Evolutionary conservation across 108 stramenopile species (phyloP), one percentile per base, ranked within the genome.

Genomic region (Cyclostephanos invisitatus): DNA sequence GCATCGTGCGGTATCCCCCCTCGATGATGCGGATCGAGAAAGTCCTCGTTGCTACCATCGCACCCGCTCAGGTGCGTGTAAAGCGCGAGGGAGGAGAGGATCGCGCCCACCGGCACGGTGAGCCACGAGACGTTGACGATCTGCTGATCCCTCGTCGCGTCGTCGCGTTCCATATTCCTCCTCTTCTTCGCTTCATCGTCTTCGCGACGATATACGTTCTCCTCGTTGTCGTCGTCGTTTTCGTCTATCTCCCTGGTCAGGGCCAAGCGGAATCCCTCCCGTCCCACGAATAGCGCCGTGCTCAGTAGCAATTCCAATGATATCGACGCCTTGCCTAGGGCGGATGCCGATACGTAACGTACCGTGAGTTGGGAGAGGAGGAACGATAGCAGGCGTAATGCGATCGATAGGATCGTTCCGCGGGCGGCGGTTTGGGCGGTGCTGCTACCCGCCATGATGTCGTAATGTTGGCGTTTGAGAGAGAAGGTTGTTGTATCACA

Each of bases 191-290:
- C 64, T 58, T 51, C 70, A 66, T 73, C n/a, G 59, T 78, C n/a
- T n/a, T n/a, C 69, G 75, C 74, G 40, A 14, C 74, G 40, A 14
- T 20, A 21, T 0, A 57, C 67, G 15, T 22, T 40, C 17, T 38
- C 15, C 4, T 8, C 27, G 48, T 17, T 37, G 54, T 68, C 51
- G 20, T 61, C 58, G 38, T 18, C 50, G 3, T 61, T 62, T 12
- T 32, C 78, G 55, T 54, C 48, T 15, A 77, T 44, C 28, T 84
- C 87, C 42, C 81, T 81, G 17, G 86, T 88, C 46, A 91, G 76
- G 2, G 84, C 90, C 55, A 97, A 67, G 14, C 96, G 93, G 78
- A 94, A 93, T 17, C 92, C 93, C 75, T 97, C 96, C 10, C 96
- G 77, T 63, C 91, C 89, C 12, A 97, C 66, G 77, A 95, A 97